Conservation (phyloP, 805 yeast species). For the Kodamaea neixiangensis region DNA sequence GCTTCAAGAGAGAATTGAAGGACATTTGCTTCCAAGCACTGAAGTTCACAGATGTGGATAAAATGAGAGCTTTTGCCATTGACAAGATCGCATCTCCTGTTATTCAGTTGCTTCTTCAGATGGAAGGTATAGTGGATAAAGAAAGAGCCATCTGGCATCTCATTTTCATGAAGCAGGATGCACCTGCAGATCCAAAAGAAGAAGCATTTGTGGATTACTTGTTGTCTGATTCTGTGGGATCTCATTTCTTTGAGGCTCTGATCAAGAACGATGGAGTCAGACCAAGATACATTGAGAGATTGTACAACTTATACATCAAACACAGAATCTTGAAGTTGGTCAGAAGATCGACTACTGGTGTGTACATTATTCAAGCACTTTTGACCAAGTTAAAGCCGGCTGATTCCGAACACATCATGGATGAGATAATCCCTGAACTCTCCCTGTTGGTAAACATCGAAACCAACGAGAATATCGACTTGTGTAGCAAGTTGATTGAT, state of each 20-base stretch:
- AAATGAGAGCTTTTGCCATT: constrained; percentile 70
- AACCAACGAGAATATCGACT: constrained; percentile 66
- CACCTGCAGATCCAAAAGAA: constrained; percentile 54
- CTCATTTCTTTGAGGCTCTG: constrained; percentile 81
- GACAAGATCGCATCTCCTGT: constrained; percentile 88
- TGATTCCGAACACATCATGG: constrained; percentile 64
- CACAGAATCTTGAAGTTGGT: constrained; percentile 73
- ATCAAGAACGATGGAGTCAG: constrained; percentile 63
- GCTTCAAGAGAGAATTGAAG: constrained; percentile 63
- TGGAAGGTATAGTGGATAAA: constrained; percentile 78
- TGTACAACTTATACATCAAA: constrained; percentile 70
- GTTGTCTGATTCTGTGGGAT: constrained; percentile 86
- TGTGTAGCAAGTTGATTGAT: constrained; percentile 65
- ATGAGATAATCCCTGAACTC: constrained; percentile 66
- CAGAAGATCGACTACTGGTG: constrained; percentile 81
- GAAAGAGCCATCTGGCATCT: constrained; percentile 71
- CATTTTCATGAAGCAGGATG: constrained; percentile 55
- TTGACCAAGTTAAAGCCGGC: constrained; percentile 62
- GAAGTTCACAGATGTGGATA: constrained; percentile 34
- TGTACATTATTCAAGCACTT: constrained; percentile 73
- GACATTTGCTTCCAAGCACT: constrained; percentile 47
- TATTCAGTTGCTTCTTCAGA: constrained; percentile 70
- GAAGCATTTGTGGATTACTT: constrained; percentile 83
- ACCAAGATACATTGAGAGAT: constrained; percentile 65
- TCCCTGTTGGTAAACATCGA: constrained; percentile 50